Conservation (phyloP, 164 flowering plant genomes). For the Stephania cephalantha region DNA sequence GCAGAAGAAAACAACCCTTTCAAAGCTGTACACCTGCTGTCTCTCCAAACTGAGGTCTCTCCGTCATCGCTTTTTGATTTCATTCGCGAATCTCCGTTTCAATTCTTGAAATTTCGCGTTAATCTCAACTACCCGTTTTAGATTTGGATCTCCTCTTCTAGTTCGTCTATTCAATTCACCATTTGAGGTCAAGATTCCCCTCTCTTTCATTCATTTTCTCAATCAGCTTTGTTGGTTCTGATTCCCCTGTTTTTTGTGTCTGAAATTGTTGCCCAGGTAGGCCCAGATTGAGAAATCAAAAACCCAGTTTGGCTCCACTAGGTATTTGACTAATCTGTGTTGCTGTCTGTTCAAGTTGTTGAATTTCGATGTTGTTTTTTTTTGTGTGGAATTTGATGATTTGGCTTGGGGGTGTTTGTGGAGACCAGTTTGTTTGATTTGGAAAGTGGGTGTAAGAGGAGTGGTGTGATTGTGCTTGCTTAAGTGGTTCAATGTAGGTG, state of each 20-base stretch:
- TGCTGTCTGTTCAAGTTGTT: neutral
- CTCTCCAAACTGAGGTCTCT: neutral
- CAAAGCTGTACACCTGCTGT: neutral
- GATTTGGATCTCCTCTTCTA: neutral
- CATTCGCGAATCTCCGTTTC: neutral
- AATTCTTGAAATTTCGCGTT: neutral
- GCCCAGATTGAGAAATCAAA: neutral
- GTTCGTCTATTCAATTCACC: neutral
- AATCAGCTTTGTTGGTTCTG: neutral
- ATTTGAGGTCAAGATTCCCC: neutral
- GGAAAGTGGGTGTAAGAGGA: conserved; percentile 2
- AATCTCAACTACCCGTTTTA: neutral
- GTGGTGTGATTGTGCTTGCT: conserved; percentile 6
- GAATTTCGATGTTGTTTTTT: neutral
- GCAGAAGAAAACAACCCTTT: neutral
- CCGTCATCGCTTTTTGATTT: too few relatives aligned
- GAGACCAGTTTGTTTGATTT: conserved; percentile 5
- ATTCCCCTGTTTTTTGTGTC: neutral
- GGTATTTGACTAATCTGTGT: neutral
- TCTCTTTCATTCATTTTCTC: neutral
- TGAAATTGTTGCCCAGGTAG: neutral
- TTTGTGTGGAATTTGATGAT: neutral
- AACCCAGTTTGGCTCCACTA: neutral
- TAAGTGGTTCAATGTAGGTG: neutral
- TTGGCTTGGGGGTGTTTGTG: neutral